Evolutionary conservation across 139 green algal genomes (phyloP).

Genomic region (Closterium sp.): DNA sequence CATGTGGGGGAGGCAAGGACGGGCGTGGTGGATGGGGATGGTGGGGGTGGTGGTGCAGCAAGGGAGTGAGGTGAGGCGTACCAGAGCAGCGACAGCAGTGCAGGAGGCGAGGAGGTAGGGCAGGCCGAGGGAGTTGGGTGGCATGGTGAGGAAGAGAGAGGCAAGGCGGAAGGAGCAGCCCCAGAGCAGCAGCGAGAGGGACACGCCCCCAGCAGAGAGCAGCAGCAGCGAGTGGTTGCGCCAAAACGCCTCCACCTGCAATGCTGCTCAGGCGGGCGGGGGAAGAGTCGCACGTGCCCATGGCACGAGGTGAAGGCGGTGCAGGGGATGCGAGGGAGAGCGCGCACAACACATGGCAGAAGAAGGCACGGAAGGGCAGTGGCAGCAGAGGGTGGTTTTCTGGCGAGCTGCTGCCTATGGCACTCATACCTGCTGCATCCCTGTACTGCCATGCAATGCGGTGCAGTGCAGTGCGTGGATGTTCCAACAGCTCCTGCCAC

Average conservation of each 20-base stretch:
- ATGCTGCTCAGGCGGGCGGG: not conserved
- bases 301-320: not conserved
- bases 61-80: not conserved
- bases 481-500: not conserved
- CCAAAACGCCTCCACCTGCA: constrained; percentile 48
- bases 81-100: not conserved
- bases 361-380: not conserved
- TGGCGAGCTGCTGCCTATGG: not conserved
- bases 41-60: not conserved
- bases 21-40: not conserved
- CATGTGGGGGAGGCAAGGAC: not conserved
- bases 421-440: constrained; percentile 2
- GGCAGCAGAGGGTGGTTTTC: not conserved
- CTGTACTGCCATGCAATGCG: constrained; percentile 13
- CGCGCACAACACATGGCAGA: not conserved
- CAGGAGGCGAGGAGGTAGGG: constrained; percentile 20
- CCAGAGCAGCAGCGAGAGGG: constrained; percentile 43
- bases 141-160: constrained; percentile 48
- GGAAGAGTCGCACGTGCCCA: not conserved
- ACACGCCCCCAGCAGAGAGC: constrained; percentile 4
- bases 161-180: constrained; percentile 52
- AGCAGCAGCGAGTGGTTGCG: constrained; percentile 31
- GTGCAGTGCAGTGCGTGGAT: not conserved
- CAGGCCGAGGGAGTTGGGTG: constrained; percentile 46
- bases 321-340: not conserved